Base-by-base conservation (phyloP, 768 basidiomycete species). In the Auricularia sp. region DNA sequence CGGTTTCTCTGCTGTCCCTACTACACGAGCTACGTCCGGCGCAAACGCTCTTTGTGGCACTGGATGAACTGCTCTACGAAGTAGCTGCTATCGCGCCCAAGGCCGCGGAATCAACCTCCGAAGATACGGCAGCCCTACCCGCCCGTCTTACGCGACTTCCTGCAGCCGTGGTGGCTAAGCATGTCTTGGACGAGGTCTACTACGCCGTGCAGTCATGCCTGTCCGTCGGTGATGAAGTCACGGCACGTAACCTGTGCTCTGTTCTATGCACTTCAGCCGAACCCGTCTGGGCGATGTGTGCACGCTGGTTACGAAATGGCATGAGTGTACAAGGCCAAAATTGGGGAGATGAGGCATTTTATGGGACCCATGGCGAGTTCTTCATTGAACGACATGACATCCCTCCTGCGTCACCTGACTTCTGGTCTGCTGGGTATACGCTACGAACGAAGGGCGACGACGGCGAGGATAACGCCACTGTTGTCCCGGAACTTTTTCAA, bases 381-480 rank as follows among this genome's bases (percentile, higher is more conserved):
- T 92, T 93, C 73, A 84, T 93, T 58, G 87, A 88, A 70, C 82
- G 83, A 66, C 43, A 90, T 82, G 21, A 76, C 89, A 54, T 64
- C 66, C 8, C 64, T 72, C 39, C 66, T 84, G 70, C 87, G 88
- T 69, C 87, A 86, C 0, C 69, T 4, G 88, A 91, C 64, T 91
- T 91, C 70, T 93, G 91, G 91, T 76, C 80, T 36, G 85, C 89
- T 51, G 88, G 87, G 0, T 91, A 87, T 72, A 75, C 76, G 2
- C 71, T 91, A 66, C 75, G 85, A 29, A 29, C 29, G 29, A 29
- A 29, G 29, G 29, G 29, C 44, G 80, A 81, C 59, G 75, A 74
- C 1, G 63, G 64, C 18, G 71, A 70, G 42, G 69, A 69, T 23
- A 68, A 69, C 43, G 65, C 70, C 44, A 72, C 68, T 74, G 76